Evolutionary conservation across 108 stramenopile genomes (phyloP), one percentile per base, ranked within the genome.

Genomic region (Hondaea fermentalgiana): DNA sequence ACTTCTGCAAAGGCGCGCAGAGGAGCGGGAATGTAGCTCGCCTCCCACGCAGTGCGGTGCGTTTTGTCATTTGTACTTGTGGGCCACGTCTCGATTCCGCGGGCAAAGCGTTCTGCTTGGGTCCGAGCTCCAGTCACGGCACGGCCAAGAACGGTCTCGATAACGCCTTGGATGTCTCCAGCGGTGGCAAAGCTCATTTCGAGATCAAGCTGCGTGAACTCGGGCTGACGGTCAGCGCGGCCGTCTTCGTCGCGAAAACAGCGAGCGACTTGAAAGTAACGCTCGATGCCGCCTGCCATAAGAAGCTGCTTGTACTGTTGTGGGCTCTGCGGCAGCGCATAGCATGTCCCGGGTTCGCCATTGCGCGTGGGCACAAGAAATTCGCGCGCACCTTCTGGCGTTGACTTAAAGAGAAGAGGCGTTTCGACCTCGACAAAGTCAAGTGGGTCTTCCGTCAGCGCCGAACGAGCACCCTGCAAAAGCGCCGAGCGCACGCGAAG

Each of bases 281-380:
- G 44, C 43, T 88, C 45, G 8, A 89, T 25, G 83, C 89, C 89
- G 44, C 89, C 89, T 19, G 59, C 89, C 89, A 89, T 89, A 4
- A 89, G 83, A 44, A 89, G 49, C 57, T 89, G 89, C 60, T 89
- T 89, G 89, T 89, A 51, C 76, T 89, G 89, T 59, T 89, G 89
- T 29, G 89, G 89, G 45, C 45, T 51, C 58, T 89, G 89, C 58
- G 59, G 14, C 10, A 89, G 89, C 25, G 89, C 89, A 28, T 89
- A 89, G 45, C 55, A 87, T 12, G 29, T n/a, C 17, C 89, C 89
- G 16, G 44, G 29, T n/a, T 6, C 25, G 51, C 45, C 49, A 12
- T 83, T 12, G 8, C 89, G 72, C 28, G 89, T 58, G n/a, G 89
- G 89, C 43, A 89, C 89, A 12, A 89, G 44, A 35, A 89, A 89